Evolutionary conservation across 768 basidiomycete genomes (phyloP).

Genomic region (Hydnomerulius pinastri): DNA sequence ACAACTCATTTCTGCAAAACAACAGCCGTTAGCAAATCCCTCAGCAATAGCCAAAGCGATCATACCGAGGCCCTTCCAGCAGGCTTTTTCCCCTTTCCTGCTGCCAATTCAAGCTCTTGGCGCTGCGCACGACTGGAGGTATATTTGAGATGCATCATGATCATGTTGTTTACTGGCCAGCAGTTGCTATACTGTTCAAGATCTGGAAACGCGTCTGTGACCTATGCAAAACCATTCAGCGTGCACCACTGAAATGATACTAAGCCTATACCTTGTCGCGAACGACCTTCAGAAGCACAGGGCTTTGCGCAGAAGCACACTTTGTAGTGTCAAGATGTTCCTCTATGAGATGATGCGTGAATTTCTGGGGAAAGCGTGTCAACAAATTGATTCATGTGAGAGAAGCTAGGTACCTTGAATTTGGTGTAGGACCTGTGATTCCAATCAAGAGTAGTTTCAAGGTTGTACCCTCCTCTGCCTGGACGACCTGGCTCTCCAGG

Average conservation of each 20-base stretch:
- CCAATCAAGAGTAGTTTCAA: slow-evolving; percentile 22
- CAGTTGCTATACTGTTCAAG: slow-evolving; percentile 7
- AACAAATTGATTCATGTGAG: not conserved
- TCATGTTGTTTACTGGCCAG: slow-evolving; percentile 9
- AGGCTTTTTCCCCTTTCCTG: slow-evolving; percentile 6
- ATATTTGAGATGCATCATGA: slow-evolving; percentile 17
- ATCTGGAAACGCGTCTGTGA: not conserved
- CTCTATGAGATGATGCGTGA: not conserved
- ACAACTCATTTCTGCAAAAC: not conserved
- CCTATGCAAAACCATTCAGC: not conserved
- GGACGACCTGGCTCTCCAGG: slow-evolving; percentile 22
- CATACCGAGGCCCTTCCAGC: not conserved
- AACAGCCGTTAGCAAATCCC: no score
- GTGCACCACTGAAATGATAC: no score
- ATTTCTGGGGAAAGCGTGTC: not conserved
- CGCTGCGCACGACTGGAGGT: not conserved
- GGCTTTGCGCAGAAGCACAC: slow-evolving; percentile 11
- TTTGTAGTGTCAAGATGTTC: slow-evolving; percentile 7
- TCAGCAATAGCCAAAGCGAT: no score
- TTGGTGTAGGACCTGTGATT: slow-evolving; percentile 11
- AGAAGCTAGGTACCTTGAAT: slow-evolving; percentile 20
- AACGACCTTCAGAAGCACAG: not conserved
- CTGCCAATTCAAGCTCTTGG: slow-evolving; percentile 1
- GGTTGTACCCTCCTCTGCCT: slow-evolving; percentile 26
- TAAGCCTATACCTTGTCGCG: not conserved